Evolutionary conservation across 306 rosid species (phyloP).

Genomic region (Comarum palustre): DNA sequence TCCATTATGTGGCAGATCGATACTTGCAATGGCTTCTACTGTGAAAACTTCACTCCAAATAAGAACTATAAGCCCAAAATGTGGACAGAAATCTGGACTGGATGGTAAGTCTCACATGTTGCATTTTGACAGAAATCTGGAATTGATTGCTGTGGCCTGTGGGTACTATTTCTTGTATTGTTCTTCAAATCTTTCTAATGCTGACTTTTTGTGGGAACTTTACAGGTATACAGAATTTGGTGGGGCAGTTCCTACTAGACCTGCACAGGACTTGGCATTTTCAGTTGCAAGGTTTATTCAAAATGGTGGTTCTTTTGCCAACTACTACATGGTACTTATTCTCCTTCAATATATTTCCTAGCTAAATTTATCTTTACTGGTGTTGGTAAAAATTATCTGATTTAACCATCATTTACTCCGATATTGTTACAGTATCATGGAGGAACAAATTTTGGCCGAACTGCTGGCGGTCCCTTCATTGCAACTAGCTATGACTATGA

Average conservation of each 20-base stretch:
- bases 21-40: constrained; percentile 88
- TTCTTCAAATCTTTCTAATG: background rate
- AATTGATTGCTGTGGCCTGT: background rate
- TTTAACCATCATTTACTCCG: constrained; percentile 2
- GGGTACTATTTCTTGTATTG: constrained; percentile 2
- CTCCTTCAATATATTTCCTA: background rate
- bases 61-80: constrained; percentile 69
- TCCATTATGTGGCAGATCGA: constrained; percentile 54
- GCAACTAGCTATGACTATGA: constrained; percentile 93
- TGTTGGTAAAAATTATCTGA: background rate
- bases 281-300: constrained; percentile 82
- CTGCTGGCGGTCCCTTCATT: constrained; percentile 83
- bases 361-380: background rate
- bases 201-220: constrained; percentile 6
- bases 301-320: constrained; percentile 78
- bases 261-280: constrained; percentile 82
- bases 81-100: constrained; percentile 97
- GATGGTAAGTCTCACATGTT: constrained; percentile 62
- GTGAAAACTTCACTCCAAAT: constrained; percentile 80
- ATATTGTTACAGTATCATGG: constrained; percentile 72
- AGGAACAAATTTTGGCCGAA: constrained; percentile 95
- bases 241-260: constrained; percentile 72
- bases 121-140: constrained; percentile 3
- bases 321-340: constrained; percentile 74
- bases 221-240: constrained; percentile 89